These are phyloP conservation scores for Trichophyton equinum DNA, from an alignment of 2,329 filamentous ascomycete genomes.

Conservation along the genomic window DNA sequence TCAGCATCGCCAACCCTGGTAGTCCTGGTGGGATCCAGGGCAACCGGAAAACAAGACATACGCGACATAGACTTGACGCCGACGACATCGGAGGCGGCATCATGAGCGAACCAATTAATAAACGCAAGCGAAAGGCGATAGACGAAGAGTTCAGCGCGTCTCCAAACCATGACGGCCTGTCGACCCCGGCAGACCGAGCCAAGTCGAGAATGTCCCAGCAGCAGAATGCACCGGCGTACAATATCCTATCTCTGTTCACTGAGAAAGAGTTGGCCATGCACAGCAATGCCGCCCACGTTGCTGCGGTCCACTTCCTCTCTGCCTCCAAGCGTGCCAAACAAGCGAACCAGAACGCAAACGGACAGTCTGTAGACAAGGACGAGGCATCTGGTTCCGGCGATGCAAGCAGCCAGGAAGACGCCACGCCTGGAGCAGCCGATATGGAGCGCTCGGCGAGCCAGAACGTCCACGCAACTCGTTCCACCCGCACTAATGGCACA, in stretches of 20 bases:
- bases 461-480: constrained; percentile 44
- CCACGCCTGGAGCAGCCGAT: constrained; percentile 36
- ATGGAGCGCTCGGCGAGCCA: constrained; percentile 51
- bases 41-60: constrained; percentile 51
- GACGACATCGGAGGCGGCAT: constrained; percentile 41
- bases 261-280: constrained; percentile 53
- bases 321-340: constrained; percentile 39
- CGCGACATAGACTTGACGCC: constrained; percentile 43
- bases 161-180: constrained; percentile 36
- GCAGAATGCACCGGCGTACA: constrained; percentile 47
- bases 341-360: constrained; percentile 26
- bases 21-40: constrained; percentile 49
- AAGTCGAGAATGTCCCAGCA: constrained; percentile 43
- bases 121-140: constrained; percentile 47
- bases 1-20: constrained; percentile 51
- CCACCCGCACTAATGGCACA: constrained; percentile 40
- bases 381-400: constrained; percentile 23
- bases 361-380: constrained; percentile 32
- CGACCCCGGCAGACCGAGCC: constrained; percentile 40
- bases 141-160: constrained; percentile 50
- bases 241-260: constrained; percentile 52
- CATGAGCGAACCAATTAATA: constrained; percentile 37
- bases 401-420: constrained; percentile 30
- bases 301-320: constrained; percentile 46
- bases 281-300: constrained; percentile 48